phyloP scores from a whole-genome alignment of 805 yeast genomes.

The Yamadazyma phyllophila region DNA sequence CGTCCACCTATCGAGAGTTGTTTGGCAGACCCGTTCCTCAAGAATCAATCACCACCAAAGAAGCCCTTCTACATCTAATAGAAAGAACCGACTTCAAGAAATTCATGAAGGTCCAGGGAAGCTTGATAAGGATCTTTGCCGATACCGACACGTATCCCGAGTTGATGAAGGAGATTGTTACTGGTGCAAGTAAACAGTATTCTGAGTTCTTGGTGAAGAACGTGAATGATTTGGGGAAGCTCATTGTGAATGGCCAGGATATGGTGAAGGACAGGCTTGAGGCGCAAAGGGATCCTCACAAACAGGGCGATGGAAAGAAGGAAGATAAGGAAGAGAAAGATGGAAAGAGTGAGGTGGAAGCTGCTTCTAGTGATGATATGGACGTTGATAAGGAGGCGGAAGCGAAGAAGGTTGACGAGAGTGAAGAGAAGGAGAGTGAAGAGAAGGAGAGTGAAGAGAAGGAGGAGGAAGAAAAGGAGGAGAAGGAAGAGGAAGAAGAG shows the following conservation, averaged over 20 bases:
- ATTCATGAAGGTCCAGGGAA: conserved; percentile 20
- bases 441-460: neutral
- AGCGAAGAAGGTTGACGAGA: neutral
- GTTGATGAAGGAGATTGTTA: conserved; percentile 21
- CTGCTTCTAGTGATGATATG: neutral
- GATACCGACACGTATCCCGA: conserved; percentile 18
- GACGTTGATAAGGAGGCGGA: neutral
- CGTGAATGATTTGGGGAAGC: conserved; percentile 19
- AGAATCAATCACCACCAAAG: conserved; percentile 11
- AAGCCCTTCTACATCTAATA: conserved; percentile 14
- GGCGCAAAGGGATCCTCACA: too few species aligned
- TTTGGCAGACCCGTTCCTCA: conserved; percentile 13
- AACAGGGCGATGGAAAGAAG: neutral
- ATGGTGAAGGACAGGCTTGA: too few species aligned
- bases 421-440: neutral
- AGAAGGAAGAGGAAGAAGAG: neutral
- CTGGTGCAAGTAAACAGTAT: conserved; percentile 20
- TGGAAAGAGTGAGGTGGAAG: conserved; percentile 2
- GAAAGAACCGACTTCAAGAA: conserved; percentile 16
- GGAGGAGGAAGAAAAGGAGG: neutral
- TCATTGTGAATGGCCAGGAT: conserved; percentile 3
- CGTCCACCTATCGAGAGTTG: conserved; percentile 8
- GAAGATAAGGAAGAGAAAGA: neutral
- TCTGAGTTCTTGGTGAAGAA: conserved; percentile 19
- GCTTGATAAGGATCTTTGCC: conserved; percentile 21